Evolutionary conservation across 2,329 filamentous ascomycete species (phyloP).

Genomic region (Pleoardoris graminearum): DNA sequence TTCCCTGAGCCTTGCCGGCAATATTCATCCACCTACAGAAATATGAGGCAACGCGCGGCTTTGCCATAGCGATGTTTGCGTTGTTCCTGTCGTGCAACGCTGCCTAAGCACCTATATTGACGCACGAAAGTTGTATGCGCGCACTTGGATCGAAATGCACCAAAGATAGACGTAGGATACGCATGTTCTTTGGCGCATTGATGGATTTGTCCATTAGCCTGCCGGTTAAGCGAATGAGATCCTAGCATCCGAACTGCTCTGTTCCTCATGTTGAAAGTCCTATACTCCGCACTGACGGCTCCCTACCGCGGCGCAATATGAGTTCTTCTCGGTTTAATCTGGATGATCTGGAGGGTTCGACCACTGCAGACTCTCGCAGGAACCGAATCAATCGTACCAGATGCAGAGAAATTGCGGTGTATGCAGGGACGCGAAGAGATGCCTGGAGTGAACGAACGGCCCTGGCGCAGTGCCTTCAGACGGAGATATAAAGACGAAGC

Average conservation of each 20-base stretch:
- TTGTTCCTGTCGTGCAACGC: slow-evolving; percentile 7
- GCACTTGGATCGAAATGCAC: not conserved
- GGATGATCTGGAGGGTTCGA: slow-evolving; percentile 6
- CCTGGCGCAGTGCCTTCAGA: too few species aligned
- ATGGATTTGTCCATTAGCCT: not conserved
- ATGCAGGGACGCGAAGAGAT: slow-evolving; percentile 10
- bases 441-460: not conserved
- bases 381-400: not conserved
- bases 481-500: not conserved
- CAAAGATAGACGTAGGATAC: not conserved
- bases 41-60: slow-evolving; percentile 17
- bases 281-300: not conserved
- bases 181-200: not conserved
- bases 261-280: slow-evolving; percentile 12
- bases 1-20: not conserved
- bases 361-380: not conserved
- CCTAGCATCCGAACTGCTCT: slow-evolving; percentile 6
- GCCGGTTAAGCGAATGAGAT: slow-evolving; percentile 19
- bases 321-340: slow-evolving; percentile 14
- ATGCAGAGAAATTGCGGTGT: slow-evolving; percentile 7
- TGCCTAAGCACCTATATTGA: not conserved
- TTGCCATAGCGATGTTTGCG: not conserved
- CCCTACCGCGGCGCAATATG: slow-evolving; percentile 4
- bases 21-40: slow-evolving; percentile 1
- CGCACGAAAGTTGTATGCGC: not conserved